A percentile compares a stretch with the other conserved stretches of the same genome.
Conservation (phyloP, 1,139 yeast genomes). For the Arxiozyma telluris region DNA sequence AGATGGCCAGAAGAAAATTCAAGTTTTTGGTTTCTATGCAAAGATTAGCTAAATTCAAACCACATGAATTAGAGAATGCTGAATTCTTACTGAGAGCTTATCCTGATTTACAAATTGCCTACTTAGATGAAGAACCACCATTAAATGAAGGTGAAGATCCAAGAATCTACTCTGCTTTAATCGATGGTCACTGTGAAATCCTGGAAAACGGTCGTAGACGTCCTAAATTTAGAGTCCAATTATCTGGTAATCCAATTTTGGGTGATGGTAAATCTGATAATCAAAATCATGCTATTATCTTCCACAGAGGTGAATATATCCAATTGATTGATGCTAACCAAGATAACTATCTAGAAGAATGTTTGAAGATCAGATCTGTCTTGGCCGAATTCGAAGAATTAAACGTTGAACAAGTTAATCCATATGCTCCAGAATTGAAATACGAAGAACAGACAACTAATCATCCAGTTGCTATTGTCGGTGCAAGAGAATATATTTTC, state of each 20-base stretch:
- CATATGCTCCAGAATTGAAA: constrained; percentile 52
- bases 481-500: constrained; percentile 99
- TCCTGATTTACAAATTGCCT: constrained; percentile 97
- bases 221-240: constrained; percentile 94
- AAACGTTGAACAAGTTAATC: constrained; percentile 75
- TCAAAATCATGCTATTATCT: constrained; percentile 92
- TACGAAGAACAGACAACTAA: constrained; percentile 39
- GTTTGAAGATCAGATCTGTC: constrained; percentile 94
- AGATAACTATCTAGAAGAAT: constrained; percentile 96
- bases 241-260: constrained; percentile 96
- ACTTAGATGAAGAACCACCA: constrained; percentile 89
- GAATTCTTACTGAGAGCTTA: constrained; percentile 96
- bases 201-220: constrained; percentile 98
- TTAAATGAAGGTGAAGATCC: constrained; percentile 95
- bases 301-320: constrained; percentile 97
- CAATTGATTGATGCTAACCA: constrained; percentile 98
- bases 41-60: constrained; percentile 92
- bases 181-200: constrained; percentile 97
- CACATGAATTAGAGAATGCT: constrained; percentile 96
- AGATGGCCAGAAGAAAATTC: constrained; percentile 99
- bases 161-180: constrained; percentile 89
- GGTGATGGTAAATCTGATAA: constrained; percentile 99
- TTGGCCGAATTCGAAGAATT: constrained; percentile 97
- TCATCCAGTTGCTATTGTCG: constrained; percentile 94
- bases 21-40: constrained; percentile 97